Evolutionary conservation across 2,329 filamentous ascomycete species (phyloP), one percentile per base, ranked within the genome.

Genomic region (Monosporascus sp.): DNA sequence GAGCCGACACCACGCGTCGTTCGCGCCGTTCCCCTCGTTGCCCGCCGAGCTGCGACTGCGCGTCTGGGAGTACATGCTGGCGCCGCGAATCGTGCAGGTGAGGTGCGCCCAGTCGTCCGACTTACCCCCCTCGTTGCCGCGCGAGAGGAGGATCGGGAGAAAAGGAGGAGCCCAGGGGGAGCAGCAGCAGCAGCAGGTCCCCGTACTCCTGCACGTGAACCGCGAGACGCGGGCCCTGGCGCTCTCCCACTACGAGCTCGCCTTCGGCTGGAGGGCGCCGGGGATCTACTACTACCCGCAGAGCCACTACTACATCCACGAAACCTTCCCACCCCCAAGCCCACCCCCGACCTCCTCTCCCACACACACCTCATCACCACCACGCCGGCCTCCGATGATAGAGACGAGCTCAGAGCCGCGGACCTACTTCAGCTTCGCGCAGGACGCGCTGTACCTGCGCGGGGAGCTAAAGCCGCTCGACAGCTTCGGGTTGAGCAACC

Each of bases 381-480:
- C 7, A 17, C 40, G 44, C 16, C 40, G 9, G 44, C 55, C 31
- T 31, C 55, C 40, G 55, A 66, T 65, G 54, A 67, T 66, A 40
- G 14, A 35, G 31, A 56, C 66, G 51, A 68, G 65, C 63, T 68
- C 65, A 19, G 67, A 69, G 9, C 65, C 74, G 2, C 65, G 65
- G 27, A 70, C 73, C 16, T 79, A 72, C 69, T 79, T 80, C 74
- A 74, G 77, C 66, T 79, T 75, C 62, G 62, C 53, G 24, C 65
- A 66, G 27, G 77, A 80, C 66, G 68, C 72, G n/a, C 66, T 80
- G 26, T 73, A 77, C 55, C 69, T 80, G 41, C 64, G 71, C 1
- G 77, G 77, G 50, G 74, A 78, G 61, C 68, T 79, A 11, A 75
- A 79, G 66, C 74, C 75, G 14, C 72, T 70, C 62, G 73, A 78